These are phyloP conservation scores for Ajuga reptans DNA, from an alignment of 305 asterid genomes.

Conservation along the genomic window DNA sequence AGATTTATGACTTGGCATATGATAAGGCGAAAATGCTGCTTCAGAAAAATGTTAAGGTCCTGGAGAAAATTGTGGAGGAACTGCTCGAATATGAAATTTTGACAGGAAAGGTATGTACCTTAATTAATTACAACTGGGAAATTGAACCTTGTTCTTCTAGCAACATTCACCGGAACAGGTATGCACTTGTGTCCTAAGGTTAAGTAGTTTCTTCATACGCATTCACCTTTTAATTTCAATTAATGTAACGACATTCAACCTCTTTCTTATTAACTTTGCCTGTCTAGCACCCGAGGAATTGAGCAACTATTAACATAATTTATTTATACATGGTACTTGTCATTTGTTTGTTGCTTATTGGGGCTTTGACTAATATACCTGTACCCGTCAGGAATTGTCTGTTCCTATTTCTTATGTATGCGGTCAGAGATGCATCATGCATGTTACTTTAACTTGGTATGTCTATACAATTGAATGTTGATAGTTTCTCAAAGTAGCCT, in stretches of 20 bases:
- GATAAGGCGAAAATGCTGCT: constrained; percentile 70
- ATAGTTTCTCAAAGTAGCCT: not conserved
- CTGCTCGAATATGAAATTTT: constrained; percentile 72
- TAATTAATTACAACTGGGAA: not conserved
- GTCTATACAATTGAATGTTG: not conserved
- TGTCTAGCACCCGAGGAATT: not conserved
- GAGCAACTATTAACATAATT: not conserved
- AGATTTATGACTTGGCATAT: constrained; percentile 74
- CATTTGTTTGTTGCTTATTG: not conserved
- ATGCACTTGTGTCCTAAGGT: not conserved
- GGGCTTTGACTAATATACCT: not conserved
- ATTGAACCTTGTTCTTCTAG: not conserved
- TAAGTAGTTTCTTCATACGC: not conserved
- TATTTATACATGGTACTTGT: not conserved
- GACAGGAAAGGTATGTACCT: constrained; percentile 66
- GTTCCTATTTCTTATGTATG: not conserved
- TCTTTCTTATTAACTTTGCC: not conserved
- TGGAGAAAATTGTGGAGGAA: constrained; percentile 83
- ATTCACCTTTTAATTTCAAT: not conserved
- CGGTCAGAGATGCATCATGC: not conserved
- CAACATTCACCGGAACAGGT: not conserved
- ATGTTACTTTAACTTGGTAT: not conserved
- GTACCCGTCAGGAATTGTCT: not conserved
- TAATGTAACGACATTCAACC: not conserved
- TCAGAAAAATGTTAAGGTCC: constrained; percentile 51